phyloP scores from a whole-genome alignment of 768 basidiomycete genomes.

The Russula earlei region DNA sequence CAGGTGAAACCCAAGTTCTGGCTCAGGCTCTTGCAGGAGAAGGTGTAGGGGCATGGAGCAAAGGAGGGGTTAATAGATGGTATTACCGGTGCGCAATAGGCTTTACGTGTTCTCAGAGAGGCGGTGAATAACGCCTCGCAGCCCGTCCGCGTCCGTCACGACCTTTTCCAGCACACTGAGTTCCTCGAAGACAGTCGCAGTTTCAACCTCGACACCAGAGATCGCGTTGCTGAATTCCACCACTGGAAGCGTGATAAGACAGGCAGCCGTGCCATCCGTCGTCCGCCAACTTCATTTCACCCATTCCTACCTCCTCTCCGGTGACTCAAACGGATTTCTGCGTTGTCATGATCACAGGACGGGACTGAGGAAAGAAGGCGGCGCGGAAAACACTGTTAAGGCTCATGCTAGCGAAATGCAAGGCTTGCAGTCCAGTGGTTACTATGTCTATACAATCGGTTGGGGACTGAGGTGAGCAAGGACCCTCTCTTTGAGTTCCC shows the following conservation, averaged over 20 bases:
- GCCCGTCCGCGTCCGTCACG: slow-evolving; percentile 29
- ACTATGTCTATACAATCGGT: slow-evolving; percentile 80
- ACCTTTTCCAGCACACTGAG: slow-evolving; percentile 40
- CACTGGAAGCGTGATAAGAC: slow-evolving; percentile 56
- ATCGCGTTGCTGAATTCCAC: slow-evolving; percentile 63
- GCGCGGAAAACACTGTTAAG: slow-evolving; percentile 47
- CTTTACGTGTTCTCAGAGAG: slow-evolving; percentile 30
- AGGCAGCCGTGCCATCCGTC: slow-evolving; percentile 45
- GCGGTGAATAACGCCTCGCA: slow-evolving; percentile 29
- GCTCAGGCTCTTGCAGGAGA: slow-evolving; percentile 50
- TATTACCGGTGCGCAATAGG: slow-evolving; percentile 52
- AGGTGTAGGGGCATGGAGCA: slow-evolving; percentile 72
- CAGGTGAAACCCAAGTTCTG: slow-evolving; percentile 72
- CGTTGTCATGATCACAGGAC: slow-evolving; percentile 67
- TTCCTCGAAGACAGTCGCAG: slow-evolving; percentile 48
- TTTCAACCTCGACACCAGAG: slow-evolving; percentile 50
- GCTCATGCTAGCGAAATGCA: slow-evolving; percentile 79
- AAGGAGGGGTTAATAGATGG: slow-evolving; percentile 83
- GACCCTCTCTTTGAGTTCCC: not conserved
- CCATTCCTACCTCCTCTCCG: slow-evolving; percentile 54
- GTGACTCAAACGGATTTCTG: slow-evolving; percentile 63
- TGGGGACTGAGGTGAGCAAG: slow-evolving; percentile 64
- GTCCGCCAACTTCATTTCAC: slow-evolving; percentile 60
- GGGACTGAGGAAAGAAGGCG: slow-evolving; percentile 38
- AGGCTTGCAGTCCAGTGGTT: slow-evolving; percentile 71